Evolutionary conservation across 495 filamentous ascomycete genomes (phyloP).

Genomic region (Oleoguttula mirabilis): DNA sequence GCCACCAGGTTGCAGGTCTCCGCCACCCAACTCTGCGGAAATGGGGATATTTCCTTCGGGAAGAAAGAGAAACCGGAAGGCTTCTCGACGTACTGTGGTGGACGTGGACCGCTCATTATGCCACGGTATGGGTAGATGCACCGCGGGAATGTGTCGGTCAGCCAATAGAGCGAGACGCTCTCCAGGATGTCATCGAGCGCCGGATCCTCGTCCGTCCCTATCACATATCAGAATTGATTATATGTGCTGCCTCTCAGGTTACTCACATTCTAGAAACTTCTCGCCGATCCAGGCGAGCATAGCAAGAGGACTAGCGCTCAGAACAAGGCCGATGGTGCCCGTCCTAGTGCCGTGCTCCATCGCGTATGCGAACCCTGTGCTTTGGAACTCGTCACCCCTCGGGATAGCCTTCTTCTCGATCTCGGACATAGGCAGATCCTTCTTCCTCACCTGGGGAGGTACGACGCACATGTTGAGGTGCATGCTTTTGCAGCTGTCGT

Average conservation of each 20-base stretch:
- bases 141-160: slow-evolving; percentile 47
- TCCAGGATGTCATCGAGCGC: slow-evolving; percentile 44
- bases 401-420: slow-evolving; percentile 19
- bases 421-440: slow-evolving; percentile 2
- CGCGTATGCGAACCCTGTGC: slow-evolving; percentile 41
- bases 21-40: slow-evolving; percentile 41
- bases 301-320: slow-evolving; percentile 46
- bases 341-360: slow-evolving; percentile 48
- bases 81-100: slow-evolving; percentile 27
- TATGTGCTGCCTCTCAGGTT: too few relatives aligned
- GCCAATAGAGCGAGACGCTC: slow-evolving; percentile 52
- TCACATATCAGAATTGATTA: too few relatives aligned
- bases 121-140: slow-evolving; percentile 46
- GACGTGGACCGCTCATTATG: background rate
- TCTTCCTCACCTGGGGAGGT: slow-evolving; percentile 5
- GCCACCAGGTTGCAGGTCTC: slow-evolving; percentile 39
- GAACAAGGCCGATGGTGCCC: slow-evolving; percentile 46
- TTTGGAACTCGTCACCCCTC: slow-evolving; percentile 27
- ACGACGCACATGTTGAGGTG: slow-evolving; percentile 25
- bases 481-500: slow-evolving; percentile 27
- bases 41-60: slow-evolving; percentile 40
- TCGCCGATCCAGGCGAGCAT: slow-evolving; percentile 57
- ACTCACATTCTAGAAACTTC: slow-evolving; percentile 57
- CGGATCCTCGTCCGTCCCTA: slow-evolving; percentile 46
- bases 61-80: slow-evolving; percentile 49